These are phyloP conservation scores for Cnidoscolus chayamansa DNA, from an alignment of 441 rosid genomes.

Conservation along the genomic window DNA sequence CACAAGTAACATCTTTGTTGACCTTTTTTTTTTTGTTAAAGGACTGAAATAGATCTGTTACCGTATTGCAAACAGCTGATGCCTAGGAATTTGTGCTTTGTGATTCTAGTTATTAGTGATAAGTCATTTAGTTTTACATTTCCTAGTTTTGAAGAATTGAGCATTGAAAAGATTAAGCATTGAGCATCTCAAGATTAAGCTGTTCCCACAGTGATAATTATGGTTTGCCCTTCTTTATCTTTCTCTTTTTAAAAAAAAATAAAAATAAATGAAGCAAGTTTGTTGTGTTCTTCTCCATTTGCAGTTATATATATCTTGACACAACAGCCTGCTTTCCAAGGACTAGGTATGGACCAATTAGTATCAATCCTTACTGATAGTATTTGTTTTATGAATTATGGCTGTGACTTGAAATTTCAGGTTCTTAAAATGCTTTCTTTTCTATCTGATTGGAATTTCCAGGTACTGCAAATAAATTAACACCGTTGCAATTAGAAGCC, in stretches of 20 bases:
- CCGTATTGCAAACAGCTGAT: too few species aligned
- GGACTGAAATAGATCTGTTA: too few species aligned
- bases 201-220: background rate
- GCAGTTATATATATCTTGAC: constrained; percentile 68
- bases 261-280: too few species aligned
- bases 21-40: too few species aligned
- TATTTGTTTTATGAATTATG: constrained; percentile 1
- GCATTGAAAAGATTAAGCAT: background rate
- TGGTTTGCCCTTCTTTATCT: background rate
- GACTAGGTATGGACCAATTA: constrained; percentile 51
- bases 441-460: constrained; percentile 22
- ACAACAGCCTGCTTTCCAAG: constrained; percentile 63
- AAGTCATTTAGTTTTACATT: too few species aligned
- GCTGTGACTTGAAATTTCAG: constrained; percentile 4
- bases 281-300: constrained; percentile 17
- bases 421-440: constrained; percentile 10
- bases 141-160: too few species aligned
- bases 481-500: constrained; percentile 84
- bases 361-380: background rate
- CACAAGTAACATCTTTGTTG: too few species aligned
- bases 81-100: too few species aligned
- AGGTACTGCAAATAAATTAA: constrained; percentile 66
- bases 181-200: background rate
- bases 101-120: too few species aligned
- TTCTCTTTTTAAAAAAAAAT: too few species aligned